Conservation (phyloP, 768 basidiomycete genomes). For the Ramaria sp. region DNA sequence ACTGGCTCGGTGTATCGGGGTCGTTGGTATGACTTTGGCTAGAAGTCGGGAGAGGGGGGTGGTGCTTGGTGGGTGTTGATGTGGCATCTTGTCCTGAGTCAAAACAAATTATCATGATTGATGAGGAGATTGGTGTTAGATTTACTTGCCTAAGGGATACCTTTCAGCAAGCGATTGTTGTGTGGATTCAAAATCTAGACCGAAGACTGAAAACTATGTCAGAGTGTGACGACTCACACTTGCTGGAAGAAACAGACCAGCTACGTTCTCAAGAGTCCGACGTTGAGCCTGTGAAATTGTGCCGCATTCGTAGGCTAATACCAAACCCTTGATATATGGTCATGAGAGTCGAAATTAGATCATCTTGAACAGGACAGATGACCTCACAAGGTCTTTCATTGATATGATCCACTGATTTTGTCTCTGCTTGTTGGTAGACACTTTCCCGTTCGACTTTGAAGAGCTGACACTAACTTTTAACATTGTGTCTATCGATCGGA, state of each 20-base stretch:
- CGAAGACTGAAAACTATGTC: neutral
- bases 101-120: neutral
- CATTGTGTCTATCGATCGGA: neutral
- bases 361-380: neutral
- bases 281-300: neutral
- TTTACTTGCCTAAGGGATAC: neutral
- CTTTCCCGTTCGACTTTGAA: neutral
- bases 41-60: neutral
- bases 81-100: neutral
- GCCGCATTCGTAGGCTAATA: neutral
- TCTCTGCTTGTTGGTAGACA: neutral
- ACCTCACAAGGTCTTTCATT: neutral
- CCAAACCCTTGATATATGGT: neutral
- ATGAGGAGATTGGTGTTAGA: neutral
- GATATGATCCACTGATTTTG: neutral
- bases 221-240: neutral
- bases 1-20: constrained; percentile 3
- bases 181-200: neutral
- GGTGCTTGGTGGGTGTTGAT: neutral
- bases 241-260: neutral
- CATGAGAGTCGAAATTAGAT: neutral
- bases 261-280: neutral
- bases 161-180: neutral
- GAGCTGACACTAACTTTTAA: neutral
- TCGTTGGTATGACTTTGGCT: neutral